Conservation (phyloP, 2,329 filamentous ascomycete genomes). For the Dactylellina haptotyla region DNA sequence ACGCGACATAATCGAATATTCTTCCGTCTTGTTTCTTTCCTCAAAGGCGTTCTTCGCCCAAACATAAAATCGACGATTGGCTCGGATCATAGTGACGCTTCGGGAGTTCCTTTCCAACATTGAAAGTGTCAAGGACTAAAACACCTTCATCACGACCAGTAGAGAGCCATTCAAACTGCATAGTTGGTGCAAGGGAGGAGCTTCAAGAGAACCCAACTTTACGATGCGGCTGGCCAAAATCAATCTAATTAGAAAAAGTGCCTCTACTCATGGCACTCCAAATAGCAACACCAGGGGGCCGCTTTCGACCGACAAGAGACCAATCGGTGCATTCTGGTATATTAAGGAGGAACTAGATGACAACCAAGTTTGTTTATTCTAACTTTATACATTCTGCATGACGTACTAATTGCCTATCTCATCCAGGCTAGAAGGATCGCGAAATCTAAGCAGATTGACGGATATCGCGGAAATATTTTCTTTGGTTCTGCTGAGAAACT, state of each 20-base stretch:
- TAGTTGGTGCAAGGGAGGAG: background rate
- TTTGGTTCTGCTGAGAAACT: slow-evolving; percentile 48
- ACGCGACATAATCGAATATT: too few species aligned
- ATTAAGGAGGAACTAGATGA: slow-evolving; percentile 44
- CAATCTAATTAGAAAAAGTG: slow-evolving; percentile 29
- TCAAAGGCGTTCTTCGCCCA: too few species aligned
- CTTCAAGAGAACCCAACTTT: background rate
- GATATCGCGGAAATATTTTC: slow-evolving; percentile 49
- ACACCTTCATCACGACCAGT: too few species aligned
- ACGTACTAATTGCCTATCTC: too few species aligned
- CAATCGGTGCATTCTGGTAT: slow-evolving; percentile 49
- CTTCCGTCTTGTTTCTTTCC: too few species aligned
- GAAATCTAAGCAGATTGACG: slow-evolving; percentile 32
- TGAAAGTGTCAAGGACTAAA: too few species aligned
- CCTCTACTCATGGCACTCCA: background rate
- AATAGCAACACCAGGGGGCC: background rate
- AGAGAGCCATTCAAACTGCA: too few species aligned
- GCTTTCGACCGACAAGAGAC: slow-evolving; percentile 30
- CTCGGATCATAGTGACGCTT: too few species aligned
- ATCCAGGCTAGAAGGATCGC: slow-evolving; percentile 41
- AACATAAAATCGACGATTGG: too few species aligned
- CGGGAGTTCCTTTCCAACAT: too few species aligned
- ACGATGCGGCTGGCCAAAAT: slow-evolving; percentile 42
- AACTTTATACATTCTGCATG: background rate
- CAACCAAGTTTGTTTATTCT: slow-evolving; percentile 11